Percentiles rank a stretch among this genome's conserved stretches.
These are phyloP conservation scores for Fusarium scirpi DNA, from an alignment of 2,329 filamentous ascomycete genomes.

Conservation along the genomic window DNA sequence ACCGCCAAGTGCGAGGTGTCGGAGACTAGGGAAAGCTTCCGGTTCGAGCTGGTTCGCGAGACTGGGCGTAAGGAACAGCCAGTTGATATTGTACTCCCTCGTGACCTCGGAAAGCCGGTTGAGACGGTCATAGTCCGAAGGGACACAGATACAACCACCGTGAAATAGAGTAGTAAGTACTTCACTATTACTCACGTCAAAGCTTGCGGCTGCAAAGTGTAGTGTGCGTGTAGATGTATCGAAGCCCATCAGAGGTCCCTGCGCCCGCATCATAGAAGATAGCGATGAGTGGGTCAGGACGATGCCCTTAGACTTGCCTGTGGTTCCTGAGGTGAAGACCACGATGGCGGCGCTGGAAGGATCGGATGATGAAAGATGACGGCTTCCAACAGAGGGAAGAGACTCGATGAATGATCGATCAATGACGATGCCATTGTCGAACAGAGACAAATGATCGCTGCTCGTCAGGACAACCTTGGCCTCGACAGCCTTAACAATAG, in stretches of 20 bases:
- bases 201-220: constrained; percentile 10
- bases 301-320: constrained; percentile 4
- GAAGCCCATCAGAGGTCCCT: constrained; percentile 11
- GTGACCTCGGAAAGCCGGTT: constrained; percentile 47
- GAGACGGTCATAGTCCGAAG: constrained; percentile 49
- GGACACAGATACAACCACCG: constrained; percentile 4
- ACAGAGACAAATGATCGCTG: constrained; percentile 5
- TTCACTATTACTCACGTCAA: constrained; percentile 3
- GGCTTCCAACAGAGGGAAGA: constrained; percentile 6
- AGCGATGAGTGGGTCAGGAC: constrained; percentile 14
- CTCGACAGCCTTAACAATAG: constrained; percentile 5
- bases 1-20: constrained; percentile 4
- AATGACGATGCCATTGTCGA: constrained; percentile 9
- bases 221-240: constrained; percentile 1
- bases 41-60: constrained; percentile 2
- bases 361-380: constrained; percentile 12
- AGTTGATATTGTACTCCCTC: constrained; percentile 29
- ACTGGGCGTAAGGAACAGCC: constrained; percentile 34
- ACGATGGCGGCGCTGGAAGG: constrained; percentile 12
- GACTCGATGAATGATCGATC: constrained; percentile 13
- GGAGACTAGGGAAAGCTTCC: constrained; percentile 1
- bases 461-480: constrained; percentile 3
- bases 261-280: constrained; percentile 29
- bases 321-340: constrained; percentile 10
- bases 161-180: constrained; percentile 5